Base-by-base conservation (phyloP, 495 filamentous ascomycete species). In the Hyaloscypha finlandica region DNA sequence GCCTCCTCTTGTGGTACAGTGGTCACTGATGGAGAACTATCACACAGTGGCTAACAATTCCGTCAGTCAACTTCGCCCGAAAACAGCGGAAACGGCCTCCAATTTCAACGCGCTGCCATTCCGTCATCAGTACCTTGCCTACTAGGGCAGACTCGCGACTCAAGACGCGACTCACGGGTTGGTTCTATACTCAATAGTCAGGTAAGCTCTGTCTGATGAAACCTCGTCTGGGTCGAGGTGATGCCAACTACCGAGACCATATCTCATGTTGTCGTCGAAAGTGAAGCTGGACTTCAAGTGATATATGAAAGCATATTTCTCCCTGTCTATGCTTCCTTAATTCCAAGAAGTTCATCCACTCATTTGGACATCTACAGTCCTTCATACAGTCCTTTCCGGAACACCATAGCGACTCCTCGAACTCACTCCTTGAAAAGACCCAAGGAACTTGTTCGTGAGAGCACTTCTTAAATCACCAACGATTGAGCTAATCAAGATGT, bases 141-240 rank as follows among this genome's bases (percentile, higher is more conserved):
- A 59, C 1, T 4, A 58, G 59, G 59, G 20, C 37, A 12, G 19
- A 37, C 11, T 56, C 63, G 63, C 35, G 55, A 59, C 55, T 59
- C 59, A 61, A 42, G 32, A 57, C 65, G 51, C 58, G 65, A 67
- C 65, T 67, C 59, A 61, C 5, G 32, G 54, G 11, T 8, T 45
- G 57, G 9, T 33, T 67, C 59, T 16, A 52, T 67, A 60, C 31
- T 67, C 45, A 56, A 55, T 48, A 67, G n/a, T 63, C 65, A 35
- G 59, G 58, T 61, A 63, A 63, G 58, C 58, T 59, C 16, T 53
- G 45, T 56, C 57, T 61, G 8, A 60, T 30, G n/a, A 57, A 52
- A 22, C 20, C 20, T 16, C 42, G n/a, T 58, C 58, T 22, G 45
- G 61, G 14, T 56, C 31, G 29, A 59, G 16, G 22, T 51, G 12